Evolutionary conservation across 345 rosid genomes (phyloP).

Genomic region (Moricandia arvensis): DNA sequence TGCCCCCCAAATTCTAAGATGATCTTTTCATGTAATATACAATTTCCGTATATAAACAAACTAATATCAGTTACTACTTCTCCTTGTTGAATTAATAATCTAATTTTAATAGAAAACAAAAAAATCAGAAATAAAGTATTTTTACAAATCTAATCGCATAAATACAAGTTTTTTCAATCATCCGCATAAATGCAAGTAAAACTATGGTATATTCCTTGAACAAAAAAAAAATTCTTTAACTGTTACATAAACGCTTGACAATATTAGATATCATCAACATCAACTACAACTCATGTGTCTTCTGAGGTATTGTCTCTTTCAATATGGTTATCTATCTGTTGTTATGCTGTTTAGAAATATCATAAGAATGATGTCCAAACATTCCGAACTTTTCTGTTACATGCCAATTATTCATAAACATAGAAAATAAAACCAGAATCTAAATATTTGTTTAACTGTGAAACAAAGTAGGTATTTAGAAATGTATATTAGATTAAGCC

Average conservation of each 20-base stretch:
- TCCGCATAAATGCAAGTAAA: background rate
- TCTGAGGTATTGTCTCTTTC: constrained; percentile 27
- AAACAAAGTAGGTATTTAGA: background rate
- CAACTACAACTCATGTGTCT: constrained; percentile 12
- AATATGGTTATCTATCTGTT: background rate
- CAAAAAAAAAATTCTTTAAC: background rate
- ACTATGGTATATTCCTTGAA: background rate
- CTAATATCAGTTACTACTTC: background rate
- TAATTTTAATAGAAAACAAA: background rate
- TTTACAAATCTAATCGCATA: background rate
- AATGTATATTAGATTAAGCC: background rate
- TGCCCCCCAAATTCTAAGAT: background rate
- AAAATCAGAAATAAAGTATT: background rate
- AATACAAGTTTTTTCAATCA: background rate
- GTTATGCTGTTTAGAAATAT: background rate
- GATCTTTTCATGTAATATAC: background rate
- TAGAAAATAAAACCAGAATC: background rate
- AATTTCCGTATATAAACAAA: background rate
- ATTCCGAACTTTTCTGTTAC: constrained; percentile 8
- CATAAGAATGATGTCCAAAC: constrained; percentile 9
- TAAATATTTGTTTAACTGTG: background rate
- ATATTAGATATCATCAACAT: constrained; percentile 1
- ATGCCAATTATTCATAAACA: constrained; percentile 5
- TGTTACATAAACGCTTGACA: background rate
- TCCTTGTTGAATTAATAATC: background rate